Evolutionary conservation across 176 grass and related monocot genomes (phyloP), one percentile per base, ranked within the genome.

Genomic region (Oryza glumipatula): DNA sequence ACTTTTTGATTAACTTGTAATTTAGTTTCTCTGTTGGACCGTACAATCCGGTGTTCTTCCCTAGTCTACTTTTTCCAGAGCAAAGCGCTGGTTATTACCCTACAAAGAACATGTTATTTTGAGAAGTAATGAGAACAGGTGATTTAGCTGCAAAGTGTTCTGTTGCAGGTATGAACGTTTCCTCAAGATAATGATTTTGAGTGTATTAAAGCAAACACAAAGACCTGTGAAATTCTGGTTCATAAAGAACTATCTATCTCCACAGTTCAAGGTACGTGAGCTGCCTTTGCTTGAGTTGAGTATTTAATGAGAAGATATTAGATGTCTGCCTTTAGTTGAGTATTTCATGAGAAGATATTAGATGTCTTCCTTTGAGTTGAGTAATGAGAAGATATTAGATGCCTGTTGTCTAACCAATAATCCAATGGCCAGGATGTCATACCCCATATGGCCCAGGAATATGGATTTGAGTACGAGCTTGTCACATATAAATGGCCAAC

Each of bases 211-310:
- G 89, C 94, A 95, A 61, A 95, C 96, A 32, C 87, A 89, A 77
- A 94, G 96, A 61, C 93, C 96, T 14, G 96, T 95, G 51, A 98
- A 98, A 89, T 98, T 98, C 89, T 98, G 93, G 96, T 98, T 98
- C 88, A 98, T 98, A 56, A 98, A 98, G 85, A 98, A 98, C 82
- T 98, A 95, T 91, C 93, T 98, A n/a, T 98, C 96, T 81, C 96
- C 96, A 69, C 96, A 94, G 73, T 98, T 98, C 80, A 98, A 98
- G 89, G 96, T 98, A 87, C 46, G 71, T 76, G 32, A 71, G n/a
- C 63, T 76, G 1, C 63, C 51, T 89, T 68, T 82, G 43, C 9
- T 44, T 45, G 73, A 77, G 65, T 84, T 84, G 16, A 84, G 84
- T 72, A 60, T 76, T 77, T 80, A 36, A 77, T 76, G 32, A 65